Percentiles rank a stretch among this genome's conserved stretches.
Conservation (phyloP, 257 asterid species). For the Cruciata laevipes region DNA sequence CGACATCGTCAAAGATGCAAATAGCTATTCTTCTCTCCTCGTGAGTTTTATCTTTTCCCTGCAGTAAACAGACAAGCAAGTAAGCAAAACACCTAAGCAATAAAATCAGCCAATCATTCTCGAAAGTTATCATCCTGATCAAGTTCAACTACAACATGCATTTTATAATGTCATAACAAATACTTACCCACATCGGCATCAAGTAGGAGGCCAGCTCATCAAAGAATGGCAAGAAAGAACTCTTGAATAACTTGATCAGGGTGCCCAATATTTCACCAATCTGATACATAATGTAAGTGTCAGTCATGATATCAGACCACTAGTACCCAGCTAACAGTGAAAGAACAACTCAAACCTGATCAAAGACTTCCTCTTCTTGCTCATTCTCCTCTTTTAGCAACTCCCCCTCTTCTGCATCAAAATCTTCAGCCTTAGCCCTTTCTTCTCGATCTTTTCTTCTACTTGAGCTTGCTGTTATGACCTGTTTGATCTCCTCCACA, state of each 20-base stretch:
- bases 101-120: neutral
- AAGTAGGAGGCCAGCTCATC: conserved; percentile 77
- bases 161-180: neutral
- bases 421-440: conserved; percentile 95
- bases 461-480: conserved; percentile 87
- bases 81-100: neutral
- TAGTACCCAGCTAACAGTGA: neutral
- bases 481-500: conserved; percentile 88
- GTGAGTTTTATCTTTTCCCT: conserved; percentile 95
- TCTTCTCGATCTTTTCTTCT: conserved; percentile 80
- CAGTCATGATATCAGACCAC: neutral
- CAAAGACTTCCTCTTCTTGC: conserved; percentile 98
- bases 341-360: conserved; percentile 50
- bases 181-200: conserved; percentile 99
- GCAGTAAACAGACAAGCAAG: conserved; percentile 15
- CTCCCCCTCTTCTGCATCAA: conserved; percentile 97
- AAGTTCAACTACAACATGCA: too few relatives aligned
- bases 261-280: conserved; percentile 95
- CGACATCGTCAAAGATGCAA: conserved; percentile 97
- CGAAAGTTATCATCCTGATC: neutral
- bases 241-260: conserved; percentile 79
- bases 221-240: conserved; percentile 90
- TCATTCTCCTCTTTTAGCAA: conserved; percentile 91
- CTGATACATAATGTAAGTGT: conserved; percentile 26
- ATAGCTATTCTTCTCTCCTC: conserved; percentile 98